These are phyloP conservation scores for Thuja plicata DNA, from an alignment of 83 land plant species.

Conservation along the genomic window DNA sequence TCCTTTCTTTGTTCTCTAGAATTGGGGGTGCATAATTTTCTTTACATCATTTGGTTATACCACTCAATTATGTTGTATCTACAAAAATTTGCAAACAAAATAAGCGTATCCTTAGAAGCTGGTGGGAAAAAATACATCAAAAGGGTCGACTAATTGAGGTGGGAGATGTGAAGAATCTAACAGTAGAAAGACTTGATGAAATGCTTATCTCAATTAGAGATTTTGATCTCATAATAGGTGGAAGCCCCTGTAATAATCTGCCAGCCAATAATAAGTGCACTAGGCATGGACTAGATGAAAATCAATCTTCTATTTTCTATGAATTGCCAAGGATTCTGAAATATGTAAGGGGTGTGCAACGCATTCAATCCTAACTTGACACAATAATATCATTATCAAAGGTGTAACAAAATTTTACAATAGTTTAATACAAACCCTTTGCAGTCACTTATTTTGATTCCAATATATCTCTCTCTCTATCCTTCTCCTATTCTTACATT, in stretches of 20 bases:
- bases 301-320: slow-evolving; percentile 43
- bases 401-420: not conserved
- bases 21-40: slow-evolving; percentile 85
- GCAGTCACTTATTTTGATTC: too few relatives aligned
- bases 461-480: too few relatives aligned
- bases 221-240: slow-evolving; percentile 60
- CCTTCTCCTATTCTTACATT: too few relatives aligned
- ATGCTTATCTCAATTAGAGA: slow-evolving; percentile 30
- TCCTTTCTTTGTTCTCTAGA: slow-evolving; percentile 68
- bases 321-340: slow-evolving; percentile 58
- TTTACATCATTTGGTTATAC: too few relatives aligned
- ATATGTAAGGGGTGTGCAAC: slow-evolving; percentile 8
- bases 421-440: not conserved
- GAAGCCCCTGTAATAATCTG: slow-evolving; percentile 63
- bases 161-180: slow-evolving; percentile 32
- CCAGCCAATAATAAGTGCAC: slow-evolving; percentile 44
- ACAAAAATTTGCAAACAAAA: slow-evolving; percentile 39
- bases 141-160: slow-evolving; percentile 25
- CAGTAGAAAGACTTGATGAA: slow-evolving; percentile 12
- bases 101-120: slow-evolving; percentile 33
- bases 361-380: not conserved
- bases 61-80: too few relatives aligned
- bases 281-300: slow-evolving; percentile 41
- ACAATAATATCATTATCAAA: too few relatives aligned
- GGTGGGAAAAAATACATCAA: slow-evolving; percentile 52